Base-by-base conservation (phyloP, 208 protist species). In the Crithidia thermophila region DNA sequence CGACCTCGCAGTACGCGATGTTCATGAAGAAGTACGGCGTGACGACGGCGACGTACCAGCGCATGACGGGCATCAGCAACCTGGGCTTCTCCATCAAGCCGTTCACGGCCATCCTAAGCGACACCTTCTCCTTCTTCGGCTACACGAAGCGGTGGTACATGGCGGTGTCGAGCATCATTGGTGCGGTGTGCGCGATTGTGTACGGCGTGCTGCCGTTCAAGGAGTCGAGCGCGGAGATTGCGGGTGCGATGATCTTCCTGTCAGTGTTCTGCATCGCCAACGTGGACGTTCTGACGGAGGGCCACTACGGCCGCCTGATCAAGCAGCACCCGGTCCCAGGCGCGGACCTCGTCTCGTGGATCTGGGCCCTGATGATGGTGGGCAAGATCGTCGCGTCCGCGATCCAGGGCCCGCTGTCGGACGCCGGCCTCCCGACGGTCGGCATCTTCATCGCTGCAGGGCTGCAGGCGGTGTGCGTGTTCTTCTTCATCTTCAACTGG, bases 81-180 rank as follows among this genome's bases (percentile, higher is more conserved):
- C 77, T 86, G 68, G 76, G 67, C 39, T 86, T 79, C 72, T 79
- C 77, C 36, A 69, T 89, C 31, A 82, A 86, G 59, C 72, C 73
- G 7, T 34, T 84, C 27, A 61, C 68, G 25, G 77, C 70, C 31
- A 67, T 82, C 50, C 20, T 82, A 9, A 82, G 73, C 56, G 70
- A 84, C 56, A 60, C 55, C 14, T 68, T 86, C 39, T 34, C 69
- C 30, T 56, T 89, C 10, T 59, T 76, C 10, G 69, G 77, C 34
- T 86, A 77, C 69, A 81, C 66, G 39, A 86, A 84, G 72, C 64
- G 77, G 20, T 82, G 67, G 67, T 84, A 78, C 67, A 75, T 82
- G 66, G 46, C 63, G 4, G n/a, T 58, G 11, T 76, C 69, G 8
- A 79, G 72, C 49, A 31, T 84, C 11, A 33, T 66, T 10, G 65